Evolutionary conservation across 1,284 basidiomycete species (phyloP), one percentile per base, ranked within the genome.

Genomic region (Ceratobasidium sp.): DNA sequence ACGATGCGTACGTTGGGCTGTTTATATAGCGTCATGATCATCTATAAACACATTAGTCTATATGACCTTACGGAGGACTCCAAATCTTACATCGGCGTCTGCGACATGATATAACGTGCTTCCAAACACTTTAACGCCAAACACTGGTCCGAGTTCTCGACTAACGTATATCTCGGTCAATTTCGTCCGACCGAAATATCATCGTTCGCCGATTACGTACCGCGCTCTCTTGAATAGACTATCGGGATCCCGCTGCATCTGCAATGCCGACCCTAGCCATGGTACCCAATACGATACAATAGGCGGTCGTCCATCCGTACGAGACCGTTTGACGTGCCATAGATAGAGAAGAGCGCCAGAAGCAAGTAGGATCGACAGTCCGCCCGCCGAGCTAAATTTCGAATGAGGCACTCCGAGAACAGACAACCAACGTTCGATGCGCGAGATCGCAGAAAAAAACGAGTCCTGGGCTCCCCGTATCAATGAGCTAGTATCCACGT

Each of bases 191-290:
- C 33, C 33, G 33, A 33, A 33, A 4, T 33, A 4, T 33, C 33
- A 33, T 33, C 33, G 33, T 33, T 33, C 33, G 33, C 10, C 23
- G 42, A 44, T 26, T 44, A 56, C 76, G 38, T 56, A 79, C 78
- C 61, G 71, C 1, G 76, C 75, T 54, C 46, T 44, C 23, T 38
- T 44, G 28, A 74, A 73, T 28, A 79, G 50, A 2, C 61, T n/a
- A 48, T 79, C 78, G 10, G 78, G 78, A 66, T 79, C 69, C 20
- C 57, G 69, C 13, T 71, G 68, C 28, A 79, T 33, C 62, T 64
- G 52, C 10, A 79, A 28, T 7, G 78, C 78, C 3, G 78, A 79
- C 17, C 78, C 78, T 46, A 79, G 13, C 78, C 78, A 79, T 6
- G 78, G 78, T 6, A 79, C 59, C 54, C 54, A 54, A 56, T 79